Evolutionary conservation across 345 rosid genomes (phyloP), one percentile per base, ranked within the genome.

Genomic region (Lumnitzera littorea): DNA sequence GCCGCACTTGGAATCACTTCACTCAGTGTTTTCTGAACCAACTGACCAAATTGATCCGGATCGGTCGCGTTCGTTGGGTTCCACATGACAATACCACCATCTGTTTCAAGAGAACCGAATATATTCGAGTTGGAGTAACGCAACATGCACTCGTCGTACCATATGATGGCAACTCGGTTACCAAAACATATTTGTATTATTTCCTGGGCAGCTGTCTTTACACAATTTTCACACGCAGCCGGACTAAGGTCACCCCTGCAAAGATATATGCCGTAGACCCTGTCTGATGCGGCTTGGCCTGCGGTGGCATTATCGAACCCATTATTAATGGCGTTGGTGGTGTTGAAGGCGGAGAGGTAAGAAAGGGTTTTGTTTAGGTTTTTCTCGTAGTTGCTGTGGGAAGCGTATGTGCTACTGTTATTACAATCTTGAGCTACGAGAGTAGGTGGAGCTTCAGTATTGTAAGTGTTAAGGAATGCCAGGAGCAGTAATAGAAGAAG

Each of bases 131-230:
- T 58, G 10, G 70, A 46, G 57, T 70, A 74, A 20, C 75, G 67
- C 5, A 73, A 47, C 12, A 67, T 47, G 62, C 80, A 76, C 43
- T 5, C 10, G 31, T 72, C 77, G 62, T 65, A 74, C 73, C 71
- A 75, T n/a, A 69, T 20, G 8, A 64, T 41, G 5, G 67, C 20
- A 20, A 20, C 74, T 0, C 11, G 13, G n/a, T 27, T 62, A 31
- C 51, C 31, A 36, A 12, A 70, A 36, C 43, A 36, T 36, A 4
- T 9, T 12, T 36, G 15, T 20, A 27, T 4, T 31, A 67, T 59
- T 31, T 63, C 50, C 4, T 16, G 29, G 11, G 54, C 25, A 13
- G 82, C 78, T 2, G 15, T 3, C 12, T 52, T 52, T 29, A 62
- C 62, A 36, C 72, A 69, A 4, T 9, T 11, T 12, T 24, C 52